Evolutionary conservation across 768 basidiomycete species (phyloP), one percentile per base, ranked within the genome.

Genomic region (Pleurotus tuoliensis): DNA sequence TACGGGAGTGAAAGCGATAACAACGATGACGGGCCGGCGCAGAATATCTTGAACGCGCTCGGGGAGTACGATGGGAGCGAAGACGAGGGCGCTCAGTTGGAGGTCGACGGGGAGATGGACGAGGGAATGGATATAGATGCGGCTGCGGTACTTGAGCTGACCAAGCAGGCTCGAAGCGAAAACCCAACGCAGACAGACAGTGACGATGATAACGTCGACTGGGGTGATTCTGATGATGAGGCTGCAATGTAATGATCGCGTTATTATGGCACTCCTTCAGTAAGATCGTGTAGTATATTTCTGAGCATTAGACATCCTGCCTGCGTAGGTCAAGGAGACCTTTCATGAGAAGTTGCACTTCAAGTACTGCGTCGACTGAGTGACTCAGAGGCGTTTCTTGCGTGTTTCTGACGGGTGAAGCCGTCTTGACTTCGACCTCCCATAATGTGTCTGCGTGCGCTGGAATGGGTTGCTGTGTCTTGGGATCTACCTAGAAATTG

Each of bases 391-490:
- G 91, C 2, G 81, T 87, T 58, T 87, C 86, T 66, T 86, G 89
- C 0, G 86, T 88, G 57, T 89, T 90, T 13, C 87, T 82, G 44
- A 89, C 83, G 5, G 92, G 92, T 2, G 78, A 76, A 2, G 90
- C 88, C 1, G 91, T 91, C 68, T 89, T 92, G 49, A 92, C 90
- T 72, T 93, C 88, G 38, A 94, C 90, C 66, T 92, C 87, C 91
- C 91, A 94, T 4, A 90, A 76, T 0, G 90, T 89, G 61, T 90
- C 89, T 6, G 83, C 71, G 55, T 89, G 87, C n/a, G 88, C 88
- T 38, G 88, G 86, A 45, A 85, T 86, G 0, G 88, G 85, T 61
- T 86, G 82, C 53, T 85, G 85, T 4, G 88, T 90, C 69, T 82
- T 88, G 0, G 81, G 79, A 63, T 92, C 88, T 34, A 88, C 80